Evolutionary conservation across 306 rosid species (phyloP).

Genomic region (Betula pendula): DNA sequence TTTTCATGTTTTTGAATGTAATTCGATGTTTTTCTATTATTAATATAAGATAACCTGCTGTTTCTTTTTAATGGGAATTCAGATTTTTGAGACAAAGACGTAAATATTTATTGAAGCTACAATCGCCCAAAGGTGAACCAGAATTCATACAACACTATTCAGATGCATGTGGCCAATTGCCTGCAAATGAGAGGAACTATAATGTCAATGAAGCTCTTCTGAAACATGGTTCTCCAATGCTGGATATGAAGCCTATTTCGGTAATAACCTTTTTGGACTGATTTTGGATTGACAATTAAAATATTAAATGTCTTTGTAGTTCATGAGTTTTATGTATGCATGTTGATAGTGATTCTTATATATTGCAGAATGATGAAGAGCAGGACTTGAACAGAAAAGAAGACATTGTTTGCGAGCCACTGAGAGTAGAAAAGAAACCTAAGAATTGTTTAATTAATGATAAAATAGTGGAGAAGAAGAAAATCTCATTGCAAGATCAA

Average conservation of each 20-base stretch:
- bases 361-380: conserved; percentile 22
- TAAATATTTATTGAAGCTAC: conserved; percentile 30
- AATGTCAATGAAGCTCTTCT: conserved; percentile 26
- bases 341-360: conserved; percentile 8
- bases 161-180: conserved; percentile 9
- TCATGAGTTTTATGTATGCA: neutral
- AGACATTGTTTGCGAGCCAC: conserved; percentile 23
- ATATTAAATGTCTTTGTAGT: neutral
- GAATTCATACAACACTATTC: conserved; percentile 23
- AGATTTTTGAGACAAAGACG: conserved; percentile 60
- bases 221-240: conserved; percentile 10
- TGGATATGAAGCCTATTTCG: conserved; percentile 1
- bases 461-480: conserved; percentile 38
- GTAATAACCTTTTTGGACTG: conserved; percentile 5
- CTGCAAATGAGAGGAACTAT: conserved; percentile 21
- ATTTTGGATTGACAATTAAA: conserved; percentile 9
- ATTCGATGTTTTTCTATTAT: neutral
- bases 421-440: conserved; percentile 33
- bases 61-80: conserved; percentile 5
- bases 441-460: conserved; percentile 18
- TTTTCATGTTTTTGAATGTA: neutral
- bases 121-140: conserved; percentile 23
- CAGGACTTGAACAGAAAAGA: conserved; percentile 16
- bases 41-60: neutral
- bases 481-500: conserved; percentile 38